Conservation (phyloP, 805 yeast genomes). For the Yarrowia deformans region DNA sequence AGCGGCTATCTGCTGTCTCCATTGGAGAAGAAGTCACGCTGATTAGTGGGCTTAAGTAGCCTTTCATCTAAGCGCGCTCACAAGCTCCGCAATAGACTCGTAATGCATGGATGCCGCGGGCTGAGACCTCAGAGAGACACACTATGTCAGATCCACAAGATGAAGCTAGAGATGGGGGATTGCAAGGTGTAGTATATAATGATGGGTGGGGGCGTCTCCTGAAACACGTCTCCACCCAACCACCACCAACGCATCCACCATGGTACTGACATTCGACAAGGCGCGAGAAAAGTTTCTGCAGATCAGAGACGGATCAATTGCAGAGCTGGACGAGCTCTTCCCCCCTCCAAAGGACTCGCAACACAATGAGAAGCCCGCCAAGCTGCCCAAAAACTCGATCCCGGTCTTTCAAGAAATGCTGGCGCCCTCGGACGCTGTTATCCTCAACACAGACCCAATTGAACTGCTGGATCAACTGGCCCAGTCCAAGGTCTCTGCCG, state of each 20-base stretch:
- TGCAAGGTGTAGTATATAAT: neutral
- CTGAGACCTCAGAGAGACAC: slow-evolving; percentile 18
- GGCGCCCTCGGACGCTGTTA: slow-evolving; percentile 40
- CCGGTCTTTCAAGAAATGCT: slow-evolving; percentile 42
- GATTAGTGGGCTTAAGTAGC: no score
- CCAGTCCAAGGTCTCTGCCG: slow-evolving; percentile 54
- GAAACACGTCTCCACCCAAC: neutral
- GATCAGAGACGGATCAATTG: slow-evolving; percentile 42
- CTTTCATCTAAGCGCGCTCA: slow-evolving; percentile 29
- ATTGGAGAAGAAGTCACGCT: no score
- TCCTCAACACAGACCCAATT: slow-evolving; percentile 46
- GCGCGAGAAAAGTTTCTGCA: slow-evolving; percentile 22
- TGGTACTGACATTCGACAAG: slow-evolving; percentile 22
- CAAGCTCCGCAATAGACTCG: neutral
- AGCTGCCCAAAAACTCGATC: slow-evolving; percentile 42
- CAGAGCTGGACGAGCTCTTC: slow-evolving; percentile 41
- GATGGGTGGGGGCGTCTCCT: neutral
- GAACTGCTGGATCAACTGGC: slow-evolving; percentile 54
- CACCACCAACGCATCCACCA: neutral
- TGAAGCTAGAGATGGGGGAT: no score
- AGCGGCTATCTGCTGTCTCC: no score
- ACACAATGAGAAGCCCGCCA: slow-evolving; percentile 41
- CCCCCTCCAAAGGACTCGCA: slow-evolving; percentile 43
- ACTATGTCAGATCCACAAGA: slow-evolving; percentile 8
- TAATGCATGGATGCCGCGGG: slow-evolving; percentile 4